Percentiles rank a stretch among this genome's conserved stretches.
Evolutionary conservation across 805 yeast genomes (phyloP).

Genomic region (Candida tammaniensis): DNA sequence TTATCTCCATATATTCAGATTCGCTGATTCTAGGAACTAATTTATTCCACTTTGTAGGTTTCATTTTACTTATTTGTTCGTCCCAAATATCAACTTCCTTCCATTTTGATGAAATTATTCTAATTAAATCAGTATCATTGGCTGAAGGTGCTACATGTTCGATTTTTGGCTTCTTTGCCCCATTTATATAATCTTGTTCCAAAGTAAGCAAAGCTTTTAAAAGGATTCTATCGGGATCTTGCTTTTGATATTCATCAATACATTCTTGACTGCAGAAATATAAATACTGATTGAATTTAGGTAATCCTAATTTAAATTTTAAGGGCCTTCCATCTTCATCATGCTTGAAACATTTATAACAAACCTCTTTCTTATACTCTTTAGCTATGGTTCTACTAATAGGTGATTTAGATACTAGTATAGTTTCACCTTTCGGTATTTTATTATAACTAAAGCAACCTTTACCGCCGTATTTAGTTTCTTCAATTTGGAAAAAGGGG

Average conservation of each 20-base stretch:
- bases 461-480: slow-evolving; percentile 53
- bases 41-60: slow-evolving; percentile 31
- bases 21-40: slow-evolving; percentile 47
- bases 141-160: slow-evolving; percentile 18
- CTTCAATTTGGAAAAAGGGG: slow-evolving; percentile 27
- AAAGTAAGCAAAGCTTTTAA: slow-evolving; percentile 32
- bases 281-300: slow-evolving; percentile 32
- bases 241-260: slow-evolving; percentile 26
- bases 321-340: slow-evolving; percentile 42
- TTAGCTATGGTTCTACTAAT: slow-evolving; percentile 47
- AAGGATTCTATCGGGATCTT: slow-evolving; percentile 36
- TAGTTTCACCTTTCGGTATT: slow-evolving; percentile 40
- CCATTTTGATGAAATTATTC: slow-evolving; percentile 34
- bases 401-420: slow-evolving; percentile 41
- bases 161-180: slow-evolving; percentile 22
- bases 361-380: slow-evolving; percentile 62
- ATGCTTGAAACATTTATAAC: slow-evolving; percentile 52
- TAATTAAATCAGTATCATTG: slow-evolving; percentile 12
- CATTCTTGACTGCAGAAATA: slow-evolving; percentile 57
- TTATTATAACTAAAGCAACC: slow-evolving; percentile 51
- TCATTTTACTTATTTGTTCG: slow-evolving; percentile 24
- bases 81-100: slow-evolving; percentile 36
- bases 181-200: slow-evolving; percentile 26
- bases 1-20: slow-evolving; percentile 50
- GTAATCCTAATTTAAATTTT: slow-evolving; percentile 34